Evolutionary conservation across 495 filamentous ascomycete species (phyloP).

Genomic region (Letharia lupina): DNA sequence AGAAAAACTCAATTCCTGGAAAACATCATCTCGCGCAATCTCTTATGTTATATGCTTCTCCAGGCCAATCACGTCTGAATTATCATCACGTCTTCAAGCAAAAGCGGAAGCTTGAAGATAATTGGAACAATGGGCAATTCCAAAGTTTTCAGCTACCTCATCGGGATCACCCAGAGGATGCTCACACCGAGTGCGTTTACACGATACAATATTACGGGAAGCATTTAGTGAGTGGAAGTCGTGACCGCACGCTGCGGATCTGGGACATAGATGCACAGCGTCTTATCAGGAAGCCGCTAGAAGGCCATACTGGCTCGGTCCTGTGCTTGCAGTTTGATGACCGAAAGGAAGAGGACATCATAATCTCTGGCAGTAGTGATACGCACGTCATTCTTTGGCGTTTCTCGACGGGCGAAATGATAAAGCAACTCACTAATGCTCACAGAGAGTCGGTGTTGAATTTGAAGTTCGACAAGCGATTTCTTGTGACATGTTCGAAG

Average conservation of each 20-base stretch:
- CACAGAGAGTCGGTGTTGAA: constrained; percentile 93
- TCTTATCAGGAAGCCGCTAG: constrained; percentile 59
- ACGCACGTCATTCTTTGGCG: constrained; percentile 82
- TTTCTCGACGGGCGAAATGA: constrained; percentile 77
- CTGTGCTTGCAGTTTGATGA: constrained; percentile 95
- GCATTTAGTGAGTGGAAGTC: constrained; percentile 86
- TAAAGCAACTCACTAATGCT: constrained; percentile 64
- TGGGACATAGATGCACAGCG: constrained; percentile 83
- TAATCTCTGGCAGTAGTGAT: constrained; percentile 91
- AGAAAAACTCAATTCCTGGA: background rate
- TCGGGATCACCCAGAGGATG: constrained; percentile 68
- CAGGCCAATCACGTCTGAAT: constrained; percentile 43
- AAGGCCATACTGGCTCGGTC: constrained; percentile 76
- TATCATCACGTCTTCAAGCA: constrained; percentile 89
- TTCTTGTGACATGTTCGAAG: constrained; percentile 92
- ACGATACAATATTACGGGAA: constrained; percentile 79
- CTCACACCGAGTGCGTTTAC: constrained; percentile 89
- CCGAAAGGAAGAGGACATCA: constrained; percentile 77
- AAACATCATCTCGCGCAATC: constrained; percentile 1
- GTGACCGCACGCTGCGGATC: constrained; percentile 78
- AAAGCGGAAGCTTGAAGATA: constrained; percentile 73
- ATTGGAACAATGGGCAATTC: constrained; percentile 78
- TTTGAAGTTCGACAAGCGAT: constrained; percentile 81
- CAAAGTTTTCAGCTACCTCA: constrained; percentile 86
- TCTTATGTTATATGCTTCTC: constrained; percentile 15